Evolutionary conservation across 148 eudicot genomes (phyloP), one percentile per base, ranked within the genome.

Genomic region (Mesembryanthemum crystallinum): DNA sequence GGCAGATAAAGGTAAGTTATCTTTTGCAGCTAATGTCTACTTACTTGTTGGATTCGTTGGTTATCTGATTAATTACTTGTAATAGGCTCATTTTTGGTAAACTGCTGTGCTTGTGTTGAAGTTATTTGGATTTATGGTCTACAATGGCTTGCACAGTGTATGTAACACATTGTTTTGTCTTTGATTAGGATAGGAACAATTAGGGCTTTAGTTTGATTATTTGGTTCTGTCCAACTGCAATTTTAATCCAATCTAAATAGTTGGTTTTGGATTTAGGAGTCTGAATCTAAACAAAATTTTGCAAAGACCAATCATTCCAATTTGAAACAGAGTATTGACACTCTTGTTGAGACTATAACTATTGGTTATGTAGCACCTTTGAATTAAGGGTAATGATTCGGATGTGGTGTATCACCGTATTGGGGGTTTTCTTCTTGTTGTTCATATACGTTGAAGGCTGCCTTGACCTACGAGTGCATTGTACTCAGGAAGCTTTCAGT

Each of bases 1-100:
- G 25, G 18, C 15, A 74, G 63, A 42, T 74, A 65, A 69, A 23
- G 62, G 67, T 42, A 43, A 58, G 59, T 15, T 29, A 35, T 58
- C 23, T 7, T 54, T n/a, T n/a, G 20, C 23, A 33, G 33, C 33
- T 18, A 14, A 52, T 51, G 7, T 71, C 0, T 58, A 28, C 14
- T 71, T 27, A 37, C 27, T 45, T 43, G 9, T 15, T 30, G 29
- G 1, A 23, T n/a, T n/a, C 2, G n/a, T 21, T 23, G 27, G 5
- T 7, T n/a, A 9, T 57, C n/a, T 52, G 58, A 52, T 52, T 52
- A 52, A 18, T 3, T 15, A n/a, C 18, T 21, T 8, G n/a, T 57
- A 23, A 54, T 54, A 57, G 1, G 37, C 24, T 4, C 3, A 35
- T 73, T 55, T 55, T 12, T 21, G 20, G 42, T 23, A 45, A 57